Evolutionary conservation across 352 stramenopile genomes (phyloP).

Genomic region (Phytopythium delawarense): DNA sequence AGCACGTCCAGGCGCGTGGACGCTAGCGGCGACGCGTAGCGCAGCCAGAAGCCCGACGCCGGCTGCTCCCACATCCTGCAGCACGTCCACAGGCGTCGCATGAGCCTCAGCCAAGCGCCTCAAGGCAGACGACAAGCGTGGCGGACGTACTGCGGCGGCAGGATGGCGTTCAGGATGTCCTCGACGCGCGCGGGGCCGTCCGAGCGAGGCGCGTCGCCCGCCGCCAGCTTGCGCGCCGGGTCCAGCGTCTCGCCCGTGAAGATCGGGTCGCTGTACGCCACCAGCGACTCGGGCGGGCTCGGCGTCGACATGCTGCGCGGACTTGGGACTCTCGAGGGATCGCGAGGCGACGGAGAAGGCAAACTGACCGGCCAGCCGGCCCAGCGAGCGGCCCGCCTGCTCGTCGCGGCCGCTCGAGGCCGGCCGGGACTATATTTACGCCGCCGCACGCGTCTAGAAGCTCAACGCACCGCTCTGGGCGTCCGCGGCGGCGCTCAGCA

Average conservation of each 20-base stretch:
- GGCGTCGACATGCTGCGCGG: conserved; percentile 41
- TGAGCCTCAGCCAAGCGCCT: not conserved
- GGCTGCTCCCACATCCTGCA: conserved; percentile 77
- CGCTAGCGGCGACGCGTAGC: conserved; percentile 86
- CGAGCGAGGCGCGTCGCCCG: conserved; percentile 19
- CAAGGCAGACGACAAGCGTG: not conserved
- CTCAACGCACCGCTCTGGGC: not conserved
- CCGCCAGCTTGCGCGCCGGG: conserved; percentile 37
- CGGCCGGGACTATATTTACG: too few species aligned
- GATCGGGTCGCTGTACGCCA: conserved; percentile 88
- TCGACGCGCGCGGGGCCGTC: conserved; percentile 60
- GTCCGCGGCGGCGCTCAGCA: not conserved
- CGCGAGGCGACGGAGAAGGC: too few species aligned
- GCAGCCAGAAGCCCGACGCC: conserved; percentile 86
- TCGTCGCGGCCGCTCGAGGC: too few species aligned
- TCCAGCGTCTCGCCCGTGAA: conserved; percentile 84
- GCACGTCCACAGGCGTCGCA: not conserved
- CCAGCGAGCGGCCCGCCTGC: too few species aligned
- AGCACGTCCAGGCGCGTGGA: conserved; percentile 93
- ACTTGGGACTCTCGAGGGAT: too few species aligned
- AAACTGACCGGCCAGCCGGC: too few species aligned
- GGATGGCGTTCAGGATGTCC: conserved; percentile 71
- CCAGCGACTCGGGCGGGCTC: conserved; percentile 78
- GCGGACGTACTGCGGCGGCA: conserved; percentile 58
- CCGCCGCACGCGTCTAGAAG: too few species aligned